A percentile compares a stretch with the other conserved stretches of the same genome.
These are phyloP conservation scores for Fusarium solani-melongenae DNA, from an alignment of 2,329 filamentous ascomycete genomes.

Conservation along the genomic window DNA sequence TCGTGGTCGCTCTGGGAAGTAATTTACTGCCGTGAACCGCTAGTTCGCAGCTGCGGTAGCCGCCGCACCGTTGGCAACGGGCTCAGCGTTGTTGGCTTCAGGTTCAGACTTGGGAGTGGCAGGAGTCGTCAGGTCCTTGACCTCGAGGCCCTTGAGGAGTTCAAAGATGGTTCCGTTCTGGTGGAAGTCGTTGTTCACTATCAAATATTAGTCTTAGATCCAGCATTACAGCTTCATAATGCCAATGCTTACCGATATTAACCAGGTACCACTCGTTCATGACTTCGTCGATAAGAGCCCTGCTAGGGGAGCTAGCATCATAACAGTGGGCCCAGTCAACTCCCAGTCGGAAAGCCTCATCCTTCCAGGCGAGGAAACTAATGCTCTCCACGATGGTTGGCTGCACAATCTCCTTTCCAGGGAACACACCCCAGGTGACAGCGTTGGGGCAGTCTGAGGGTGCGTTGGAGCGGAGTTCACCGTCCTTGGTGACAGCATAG, in stretches of 20 bases:
- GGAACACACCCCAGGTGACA: conserved; percentile 99
- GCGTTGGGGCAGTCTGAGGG: conserved; percentile 90
- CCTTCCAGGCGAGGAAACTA: conserved; percentile 98
- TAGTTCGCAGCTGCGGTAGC: conserved; percentile 29
- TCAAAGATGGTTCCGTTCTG: conserved; percentile 83
- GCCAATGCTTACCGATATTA: conserved; percentile 80
- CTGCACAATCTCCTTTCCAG: conserved; percentile 99
- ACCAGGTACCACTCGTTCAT: conserved; percentile 94
- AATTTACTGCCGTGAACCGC: conserved; percentile 3
- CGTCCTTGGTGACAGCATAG: conserved; percentile 89
- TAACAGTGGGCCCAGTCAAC: conserved; percentile 96
- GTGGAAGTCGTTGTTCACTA: conserved; percentile 98
- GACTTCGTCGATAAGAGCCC: conserved; percentile 81
- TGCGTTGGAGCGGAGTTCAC: conserved; percentile 86
- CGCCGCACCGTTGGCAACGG: conserved; percentile 21
- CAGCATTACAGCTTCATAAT: conserved; percentile 2
- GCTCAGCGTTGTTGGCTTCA: conserved; percentile 26
- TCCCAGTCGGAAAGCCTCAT: conserved; percentile 94
- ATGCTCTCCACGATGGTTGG: conserved; percentile 99
- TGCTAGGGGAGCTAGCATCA: conserved; percentile 78
- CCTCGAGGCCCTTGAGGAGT: conserved; percentile 81
- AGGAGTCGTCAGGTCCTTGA: conserved; percentile 69
- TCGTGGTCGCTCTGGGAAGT: conserved; percentile 22
- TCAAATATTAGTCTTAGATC: conserved; percentile 2
- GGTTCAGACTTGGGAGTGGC: conserved; percentile 42